Conservation (phyloP, 164 flowering plant genomes). For the Dillenia turbinata region DNA sequence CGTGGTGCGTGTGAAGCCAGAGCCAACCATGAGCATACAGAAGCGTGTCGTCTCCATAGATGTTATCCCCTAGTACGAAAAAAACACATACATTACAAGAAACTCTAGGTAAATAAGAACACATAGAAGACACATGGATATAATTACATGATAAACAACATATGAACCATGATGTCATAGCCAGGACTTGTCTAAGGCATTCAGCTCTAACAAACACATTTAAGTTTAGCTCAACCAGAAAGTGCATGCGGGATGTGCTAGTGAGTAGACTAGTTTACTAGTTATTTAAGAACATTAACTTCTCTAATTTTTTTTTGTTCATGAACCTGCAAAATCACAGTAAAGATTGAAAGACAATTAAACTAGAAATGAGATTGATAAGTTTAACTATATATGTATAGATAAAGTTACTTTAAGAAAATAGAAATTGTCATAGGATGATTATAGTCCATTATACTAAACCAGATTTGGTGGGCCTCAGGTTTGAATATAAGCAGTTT, state of each 20-base stretch:
- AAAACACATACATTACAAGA: background rate
- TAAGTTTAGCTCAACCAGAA: background rate
- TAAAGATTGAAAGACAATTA: background rate
- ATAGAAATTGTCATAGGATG: too few species aligned
- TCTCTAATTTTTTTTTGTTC: constrained; percentile 56
- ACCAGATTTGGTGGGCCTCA: too few species aligned
- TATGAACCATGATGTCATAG: background rate
- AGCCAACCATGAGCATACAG: constrained; percentile 60
- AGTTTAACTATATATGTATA: too few species aligned
- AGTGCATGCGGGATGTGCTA: constrained; percentile 6
- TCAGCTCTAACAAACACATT: background rate
- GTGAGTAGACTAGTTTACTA: too few species aligned
- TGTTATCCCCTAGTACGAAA: constrained; percentile 62
- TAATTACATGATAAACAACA: too few species aligned
- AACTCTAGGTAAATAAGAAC: background rate
- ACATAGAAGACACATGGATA: background rate
- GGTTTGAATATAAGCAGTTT: too few species aligned
- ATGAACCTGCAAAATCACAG: constrained; percentile 81
- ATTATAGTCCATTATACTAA: too few species aligned
- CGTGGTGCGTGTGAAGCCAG: constrained; percentile 63
- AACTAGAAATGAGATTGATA: too few species aligned
- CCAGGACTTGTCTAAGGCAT: background rate
- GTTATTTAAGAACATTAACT: constrained; percentile 71
- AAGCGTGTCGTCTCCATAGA: constrained; percentile 44
- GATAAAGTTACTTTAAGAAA: too few species aligned